Percentiles rank a stretch among this genome's conserved stretches.
These are phyloP conservation scores for Cryptococcus amylolentus DNA, from an alignment of 1,284 basidiomycete genomes.

Conservation along the genomic window DNA sequence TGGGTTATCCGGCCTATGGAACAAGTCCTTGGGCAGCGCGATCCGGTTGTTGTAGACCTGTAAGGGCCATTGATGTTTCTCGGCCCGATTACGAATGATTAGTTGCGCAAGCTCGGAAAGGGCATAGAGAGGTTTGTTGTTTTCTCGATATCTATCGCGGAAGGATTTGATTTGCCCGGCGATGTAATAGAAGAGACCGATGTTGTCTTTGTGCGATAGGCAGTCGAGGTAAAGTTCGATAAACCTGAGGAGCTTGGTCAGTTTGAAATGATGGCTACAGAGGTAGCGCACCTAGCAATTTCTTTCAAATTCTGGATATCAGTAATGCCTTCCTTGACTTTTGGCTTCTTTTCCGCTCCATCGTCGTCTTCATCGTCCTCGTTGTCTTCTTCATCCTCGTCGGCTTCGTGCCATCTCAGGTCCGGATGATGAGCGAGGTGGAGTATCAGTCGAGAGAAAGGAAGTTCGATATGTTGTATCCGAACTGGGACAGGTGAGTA, in stretches of 20 bases:
- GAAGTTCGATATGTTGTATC: constrained; percentile 69
- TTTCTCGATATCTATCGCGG: constrained; percentile 56
- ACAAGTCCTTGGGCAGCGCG: constrained; percentile 75
- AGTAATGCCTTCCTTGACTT: constrained; percentile 28
- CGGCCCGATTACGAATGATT: constrained; percentile 69
- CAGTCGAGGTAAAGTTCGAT: constrained; percentile 82
- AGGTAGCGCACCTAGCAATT: constrained; percentile 61
- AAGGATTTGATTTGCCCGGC: constrained; percentile 82
- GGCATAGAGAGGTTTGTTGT: constrained; percentile 66
- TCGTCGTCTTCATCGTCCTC: not conserved
- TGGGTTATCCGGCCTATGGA: constrained; percentile 50
- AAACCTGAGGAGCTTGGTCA: constrained; percentile 58
- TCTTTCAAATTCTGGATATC: constrained; percentile 61
- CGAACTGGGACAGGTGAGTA: constrained; percentile 41
- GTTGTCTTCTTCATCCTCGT: constrained; percentile 6
- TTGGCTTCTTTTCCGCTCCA: not conserved
- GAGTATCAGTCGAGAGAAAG: constrained; percentile 81
- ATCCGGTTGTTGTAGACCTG: constrained; percentile 76
- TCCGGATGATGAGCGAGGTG: constrained; percentile 93
- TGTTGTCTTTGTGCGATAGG: constrained; percentile 69
- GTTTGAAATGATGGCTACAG: constrained; percentile 4
- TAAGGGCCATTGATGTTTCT: constrained; percentile 68
- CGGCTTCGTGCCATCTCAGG: constrained; percentile 54
- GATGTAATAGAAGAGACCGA: constrained; percentile 77
- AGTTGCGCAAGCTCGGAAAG: constrained; percentile 84